Conservation (phyloP, 2,329 filamentous ascomycete genomes). For the Penicillium sp. region DNA sequence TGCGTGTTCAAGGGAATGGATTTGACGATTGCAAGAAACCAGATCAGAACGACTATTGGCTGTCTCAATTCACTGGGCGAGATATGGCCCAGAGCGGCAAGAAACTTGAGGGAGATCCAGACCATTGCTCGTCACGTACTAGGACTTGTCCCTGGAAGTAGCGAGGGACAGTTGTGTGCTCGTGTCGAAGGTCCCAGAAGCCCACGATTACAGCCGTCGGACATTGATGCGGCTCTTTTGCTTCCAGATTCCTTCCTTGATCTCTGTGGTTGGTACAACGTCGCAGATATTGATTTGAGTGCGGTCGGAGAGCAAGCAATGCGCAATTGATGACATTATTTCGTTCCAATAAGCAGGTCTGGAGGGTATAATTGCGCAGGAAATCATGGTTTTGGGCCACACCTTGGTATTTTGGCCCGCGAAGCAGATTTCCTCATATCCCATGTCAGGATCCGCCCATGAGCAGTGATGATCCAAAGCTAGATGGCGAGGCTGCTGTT, state of each 20-base stretch:
- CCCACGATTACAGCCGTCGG: slow-evolving; percentile 5
- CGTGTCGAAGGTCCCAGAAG: slow-evolving; percentile 2
- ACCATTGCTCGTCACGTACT: slow-evolving; percentile 41
- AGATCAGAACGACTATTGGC: slow-evolving; percentile 48
- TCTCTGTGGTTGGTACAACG: slow-evolving; percentile 24
- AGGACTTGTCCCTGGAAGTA: slow-evolving; percentile 11
- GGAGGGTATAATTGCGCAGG: no score
- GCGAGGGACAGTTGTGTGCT: background rate
- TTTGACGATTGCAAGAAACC: slow-evolving; percentile 42
- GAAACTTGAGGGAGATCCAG: slow-evolving; percentile 45
- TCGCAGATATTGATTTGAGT: slow-evolving; percentile 7
- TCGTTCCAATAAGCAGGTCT: no score
- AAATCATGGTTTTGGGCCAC: no score
- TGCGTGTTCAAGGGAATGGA: slow-evolving; percentile 35
- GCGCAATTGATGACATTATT: no score
- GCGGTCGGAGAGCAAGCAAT: no score
- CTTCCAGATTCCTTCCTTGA: slow-evolving; percentile 20
- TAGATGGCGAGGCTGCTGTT: no score
- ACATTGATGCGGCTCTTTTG: slow-evolving; percentile 8
- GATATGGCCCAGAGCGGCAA: slow-evolving; percentile 42
- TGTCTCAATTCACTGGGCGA: slow-evolving; percentile 42
- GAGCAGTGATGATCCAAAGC: no score
- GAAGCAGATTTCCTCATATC: no score
- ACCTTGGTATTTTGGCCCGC: no score
- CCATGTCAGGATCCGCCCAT: no score